Percentiles rank a stretch among this genome's conserved stretches.
Conservation (phyloP, 2,329 filamentous ascomycete species). For the Fusarium tanahbumbuense region DNA sequence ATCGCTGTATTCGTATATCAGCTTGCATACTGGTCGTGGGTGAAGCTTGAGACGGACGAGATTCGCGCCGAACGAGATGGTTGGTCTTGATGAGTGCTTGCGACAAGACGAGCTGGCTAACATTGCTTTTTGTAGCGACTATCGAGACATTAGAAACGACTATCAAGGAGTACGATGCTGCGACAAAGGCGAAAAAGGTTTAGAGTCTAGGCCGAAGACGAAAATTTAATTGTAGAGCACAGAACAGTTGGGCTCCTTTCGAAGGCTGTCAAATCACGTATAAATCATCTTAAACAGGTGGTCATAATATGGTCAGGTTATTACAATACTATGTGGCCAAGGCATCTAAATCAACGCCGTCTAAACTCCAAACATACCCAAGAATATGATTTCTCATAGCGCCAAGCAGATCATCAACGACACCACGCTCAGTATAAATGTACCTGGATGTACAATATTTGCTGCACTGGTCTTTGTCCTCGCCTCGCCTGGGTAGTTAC, state of each 20-base stretch:
- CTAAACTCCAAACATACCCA: constrained; percentile 23
- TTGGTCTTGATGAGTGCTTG: constrained; percentile 49
- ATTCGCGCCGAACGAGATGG: constrained; percentile 68
- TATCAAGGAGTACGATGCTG: constrained; percentile 51
- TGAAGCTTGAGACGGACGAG: constrained; percentile 79
- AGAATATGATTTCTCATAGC: constrained; percentile 23
- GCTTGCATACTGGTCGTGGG: constrained; percentile 78
- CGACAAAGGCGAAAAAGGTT: constrained; percentile 37
- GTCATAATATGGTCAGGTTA: not conserved
- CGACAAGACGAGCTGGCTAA: constrained; percentile 21
- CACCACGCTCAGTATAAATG: constrained; percentile 27
- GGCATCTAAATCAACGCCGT: constrained; percentile 9
- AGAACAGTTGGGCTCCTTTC: not conserved
- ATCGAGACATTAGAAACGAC: constrained; percentile 54
- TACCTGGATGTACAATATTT: constrained; percentile 20
- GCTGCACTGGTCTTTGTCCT: constrained; percentile 46
- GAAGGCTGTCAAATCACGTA: not conserved
- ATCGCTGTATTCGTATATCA: constrained; percentile 84
- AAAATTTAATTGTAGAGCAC: not conserved
- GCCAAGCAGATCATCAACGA: constrained; percentile 37
- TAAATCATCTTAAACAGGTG: not conserved
- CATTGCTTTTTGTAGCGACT: constrained; percentile 40
- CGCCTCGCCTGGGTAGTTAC: constrained; percentile 55
- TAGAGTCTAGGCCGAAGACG: not conserved
- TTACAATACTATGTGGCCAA: constrained; percentile 6